Base-by-base conservation (phyloP, 164 flowering plant genomes). In the Malania oleifera region DNA sequence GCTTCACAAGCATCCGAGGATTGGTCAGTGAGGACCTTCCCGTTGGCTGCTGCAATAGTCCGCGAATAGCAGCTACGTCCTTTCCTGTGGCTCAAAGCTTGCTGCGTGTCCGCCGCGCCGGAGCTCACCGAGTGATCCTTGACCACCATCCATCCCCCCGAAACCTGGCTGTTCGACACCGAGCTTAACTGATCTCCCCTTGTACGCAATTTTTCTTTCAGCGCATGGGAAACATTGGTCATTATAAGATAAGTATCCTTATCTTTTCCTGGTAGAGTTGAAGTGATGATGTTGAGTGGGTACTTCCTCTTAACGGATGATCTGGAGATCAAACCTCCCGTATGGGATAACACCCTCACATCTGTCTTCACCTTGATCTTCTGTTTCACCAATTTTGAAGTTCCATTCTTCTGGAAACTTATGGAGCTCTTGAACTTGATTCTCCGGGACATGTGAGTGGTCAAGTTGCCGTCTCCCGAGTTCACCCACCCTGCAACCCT, bases 141-240 rank as follows among this genome's bases (percentile, higher is more conserved):
- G n/a, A 86, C 85, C 63, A 67, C 41, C 89, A 88, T 85, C 89
- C 89, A 83, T 14, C 96, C 95, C 0, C 45, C 54, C 0, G 78
- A 76, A 9, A 56, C 65, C 74, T 91, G 96, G 10, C 17, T 69
- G 66, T 88, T 85, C 0, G 45, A 6, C 28, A 78, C 18, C 2
- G 29, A 17, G 45, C 63, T 71, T 10, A 35, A 34, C 11, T 20
- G 24, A 1, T 51, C 39, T 43, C 15, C 71, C 76, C 13, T 14
- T 46, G 18, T 3, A 20, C 2, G 41, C 11, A 39, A 52, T 26
- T 47, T 70, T 70, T 80, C 85, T 25, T 61, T 49, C 52, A 71
- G 22, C 0, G 63, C 66, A 55, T 81, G 74, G 13, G 79, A 68
- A 43, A 91, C 64, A 28, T 80, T 68, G 1, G 86, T 79, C 0